phyloP scores from a whole-genome alignment of 768 basidiomycete species.

The Calocybe indica region DNA sequence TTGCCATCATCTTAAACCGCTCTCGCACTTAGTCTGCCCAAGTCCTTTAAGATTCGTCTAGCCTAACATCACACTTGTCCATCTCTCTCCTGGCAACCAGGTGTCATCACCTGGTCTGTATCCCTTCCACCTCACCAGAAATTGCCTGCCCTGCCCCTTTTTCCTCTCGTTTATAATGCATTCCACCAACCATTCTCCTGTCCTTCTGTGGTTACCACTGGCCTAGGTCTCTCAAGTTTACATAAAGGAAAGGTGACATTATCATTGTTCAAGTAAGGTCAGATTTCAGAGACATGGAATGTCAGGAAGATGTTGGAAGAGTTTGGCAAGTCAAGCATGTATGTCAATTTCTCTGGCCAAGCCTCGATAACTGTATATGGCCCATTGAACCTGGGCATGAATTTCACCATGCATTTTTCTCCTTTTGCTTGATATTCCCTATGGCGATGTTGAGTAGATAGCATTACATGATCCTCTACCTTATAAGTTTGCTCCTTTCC shows the following conservation, averaged over 20 bases:
- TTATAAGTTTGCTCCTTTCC: conserved; percentile 14
- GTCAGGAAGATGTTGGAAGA: conserved; percentile 16
- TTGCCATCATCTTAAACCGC: too few relatives aligned
- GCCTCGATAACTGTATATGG: conserved; percentile 13
- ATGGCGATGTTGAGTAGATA: conserved; percentile 25
- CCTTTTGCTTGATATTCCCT: conserved; percentile 23
- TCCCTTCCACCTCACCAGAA: conserved; percentile 22
- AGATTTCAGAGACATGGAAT: conserved; percentile 29
- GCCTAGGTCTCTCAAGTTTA: too few relatives aligned
- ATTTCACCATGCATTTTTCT: conserved; percentile 29
- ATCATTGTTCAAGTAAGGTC: conserved; percentile 22
- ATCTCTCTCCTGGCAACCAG: conserved; percentile 19
- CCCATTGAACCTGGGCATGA: conserved; percentile 32
- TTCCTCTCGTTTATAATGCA: conserved; percentile 17
- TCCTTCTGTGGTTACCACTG: conserved; percentile 15
- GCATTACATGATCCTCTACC: conserved; percentile 28
- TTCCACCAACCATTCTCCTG: conserved; percentile 17
- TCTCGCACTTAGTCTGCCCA: too few relatives aligned
- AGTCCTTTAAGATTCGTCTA: too few relatives aligned
- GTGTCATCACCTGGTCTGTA: conserved; percentile 16
- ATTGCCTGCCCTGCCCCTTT: conserved; percentile 16
- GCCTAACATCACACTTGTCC: conserved; percentile 13
- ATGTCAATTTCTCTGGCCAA: conserved; percentile 12
- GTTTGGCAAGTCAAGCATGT: conserved; percentile 24
- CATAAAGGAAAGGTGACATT: conserved; percentile 20